Conservation (phyloP, 169 alveolate species). For the Eimeria mitis region DNA sequence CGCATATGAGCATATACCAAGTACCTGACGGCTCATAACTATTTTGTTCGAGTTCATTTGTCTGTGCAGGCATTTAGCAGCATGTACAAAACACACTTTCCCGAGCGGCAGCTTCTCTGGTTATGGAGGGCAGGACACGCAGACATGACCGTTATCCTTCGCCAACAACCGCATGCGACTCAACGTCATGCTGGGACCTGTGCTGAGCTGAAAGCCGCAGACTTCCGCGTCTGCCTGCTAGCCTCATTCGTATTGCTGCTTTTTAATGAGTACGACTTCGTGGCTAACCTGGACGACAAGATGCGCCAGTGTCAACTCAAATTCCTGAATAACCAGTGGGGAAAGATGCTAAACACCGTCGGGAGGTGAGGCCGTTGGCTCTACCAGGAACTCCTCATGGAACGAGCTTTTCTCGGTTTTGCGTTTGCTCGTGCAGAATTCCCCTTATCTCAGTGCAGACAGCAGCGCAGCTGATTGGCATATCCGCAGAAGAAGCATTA, state of each 20-base stretch:
- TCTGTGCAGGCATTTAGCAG: conserved; percentile 42
- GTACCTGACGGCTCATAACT: neutral
- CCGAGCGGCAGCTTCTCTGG: conserved; percentile 61
- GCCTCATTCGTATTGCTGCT: conserved; percentile 53
- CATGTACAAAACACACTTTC: conserved; percentile 61
- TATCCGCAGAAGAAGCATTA: conserved; percentile 15
- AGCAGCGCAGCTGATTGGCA: conserved; percentile 25
- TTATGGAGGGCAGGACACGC: conserved; percentile 69
- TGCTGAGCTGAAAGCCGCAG: neutral
- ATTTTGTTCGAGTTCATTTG: neutral
- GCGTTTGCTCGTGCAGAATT: conserved; percentile 7
- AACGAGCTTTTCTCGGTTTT: neutral
- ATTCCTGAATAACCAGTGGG: neutral
- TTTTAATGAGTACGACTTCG: conserved; percentile 47
- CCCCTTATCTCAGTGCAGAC: conserved; percentile 52
- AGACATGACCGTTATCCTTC: conserved; percentile 31
- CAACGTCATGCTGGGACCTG: neutral
- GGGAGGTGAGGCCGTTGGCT: neutral
- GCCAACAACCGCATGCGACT: neutral
- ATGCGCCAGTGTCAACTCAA: neutral
- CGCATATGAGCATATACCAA: neutral
- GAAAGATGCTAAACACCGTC: no score
- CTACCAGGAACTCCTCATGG: neutral
- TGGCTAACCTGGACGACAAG: neutral
- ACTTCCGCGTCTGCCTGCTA: conserved; percentile 51